Conservation (phyloP, 108 stramenopile genomes). For the Chaetoceros tenuissimus region DNA sequence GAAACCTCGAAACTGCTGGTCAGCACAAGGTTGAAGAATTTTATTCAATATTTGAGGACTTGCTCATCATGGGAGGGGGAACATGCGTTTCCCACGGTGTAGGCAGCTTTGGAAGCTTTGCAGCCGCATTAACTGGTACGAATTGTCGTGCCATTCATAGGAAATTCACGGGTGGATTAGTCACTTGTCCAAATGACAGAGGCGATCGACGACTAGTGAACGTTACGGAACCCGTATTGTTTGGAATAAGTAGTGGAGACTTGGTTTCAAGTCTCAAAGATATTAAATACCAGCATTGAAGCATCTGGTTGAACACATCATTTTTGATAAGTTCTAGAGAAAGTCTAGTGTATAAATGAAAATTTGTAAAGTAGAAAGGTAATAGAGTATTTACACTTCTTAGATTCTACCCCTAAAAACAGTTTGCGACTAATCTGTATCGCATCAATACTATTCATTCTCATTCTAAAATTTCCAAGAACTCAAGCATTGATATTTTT, state of each 20-base stretch:
- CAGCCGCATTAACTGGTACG: neutral
- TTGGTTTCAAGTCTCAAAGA: too few relatives aligned
- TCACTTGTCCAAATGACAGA: neutral
- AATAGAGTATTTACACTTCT: too few relatives aligned
- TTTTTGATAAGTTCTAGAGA: too few relatives aligned
- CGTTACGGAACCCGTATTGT: neutral
- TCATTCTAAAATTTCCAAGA: too few relatives aligned
- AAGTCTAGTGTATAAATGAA: too few relatives aligned
- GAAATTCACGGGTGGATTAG: neutral
- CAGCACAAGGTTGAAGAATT: neutral
- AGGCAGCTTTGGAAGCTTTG: neutral
- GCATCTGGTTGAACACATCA: too few relatives aligned
- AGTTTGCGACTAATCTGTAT: too few relatives aligned
- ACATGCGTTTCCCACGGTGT: neutral
- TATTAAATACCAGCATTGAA: too few relatives aligned
- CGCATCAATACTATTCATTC: too few relatives aligned
- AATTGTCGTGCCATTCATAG: neutral
- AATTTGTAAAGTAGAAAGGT: too few relatives aligned
- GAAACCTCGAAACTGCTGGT: neutral
- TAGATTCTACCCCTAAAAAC: too few relatives aligned
- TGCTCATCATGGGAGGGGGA: neutral
- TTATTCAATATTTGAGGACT: neutral
- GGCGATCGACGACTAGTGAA: neutral
- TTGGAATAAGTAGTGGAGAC: neutral
- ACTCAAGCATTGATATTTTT: too few relatives aligned